These are phyloP conservation scores for Phytophthora pistaciae DNA, from an alignment of 352 stramenopile genomes.

Conservation along the genomic window DNA sequence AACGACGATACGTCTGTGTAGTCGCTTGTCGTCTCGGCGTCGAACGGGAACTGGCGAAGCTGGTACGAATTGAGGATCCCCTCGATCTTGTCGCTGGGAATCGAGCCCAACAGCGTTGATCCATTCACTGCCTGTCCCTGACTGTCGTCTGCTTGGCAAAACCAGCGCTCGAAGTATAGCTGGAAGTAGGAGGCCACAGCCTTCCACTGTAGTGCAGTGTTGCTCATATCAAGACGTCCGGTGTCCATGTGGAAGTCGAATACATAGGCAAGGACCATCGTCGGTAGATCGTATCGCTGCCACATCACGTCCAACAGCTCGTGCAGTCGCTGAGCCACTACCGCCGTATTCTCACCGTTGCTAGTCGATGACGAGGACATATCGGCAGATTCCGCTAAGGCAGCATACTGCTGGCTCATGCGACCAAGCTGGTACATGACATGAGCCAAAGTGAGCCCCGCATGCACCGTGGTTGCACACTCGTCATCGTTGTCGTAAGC, in stretches of 20 bases:
- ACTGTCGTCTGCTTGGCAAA: conserved; percentile 36
- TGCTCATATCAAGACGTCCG: conserved; percentile 60
- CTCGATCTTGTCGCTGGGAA: conserved; percentile 47
- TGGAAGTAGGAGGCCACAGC: conserved; percentile 72
- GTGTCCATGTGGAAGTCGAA: conserved; percentile 85
- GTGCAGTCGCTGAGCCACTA: conserved; percentile 57
- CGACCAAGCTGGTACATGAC: conserved; percentile 84
- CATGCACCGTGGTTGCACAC: conserved; percentile 36
- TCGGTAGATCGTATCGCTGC: conserved; percentile 77
- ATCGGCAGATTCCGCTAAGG: conserved; percentile 32
- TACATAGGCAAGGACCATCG: conserved; percentile 79
- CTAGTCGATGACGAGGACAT: conserved; percentile 19
- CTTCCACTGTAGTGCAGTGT: conserved; percentile 58
- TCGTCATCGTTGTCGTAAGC: conserved; percentile 43
- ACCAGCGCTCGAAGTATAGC: conserved; percentile 77
- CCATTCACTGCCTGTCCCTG: conserved; percentile 6
- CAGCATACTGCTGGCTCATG: conserved; percentile 76
- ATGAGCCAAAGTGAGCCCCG: conserved; percentile 70
- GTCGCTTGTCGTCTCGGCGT: conserved; percentile 72
- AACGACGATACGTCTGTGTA: conserved; percentile 87
- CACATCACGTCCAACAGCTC: conserved; percentile 68
- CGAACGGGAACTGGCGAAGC: conserved; percentile 78
- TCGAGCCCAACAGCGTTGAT: conserved; percentile 12
- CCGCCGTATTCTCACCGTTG: conserved; percentile 17
- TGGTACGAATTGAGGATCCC: conserved; percentile 74